phyloP scores from a whole-genome alignment of 2,329 filamentous ascomycete genomes.

The Leptographium wingfieldii region DNA sequence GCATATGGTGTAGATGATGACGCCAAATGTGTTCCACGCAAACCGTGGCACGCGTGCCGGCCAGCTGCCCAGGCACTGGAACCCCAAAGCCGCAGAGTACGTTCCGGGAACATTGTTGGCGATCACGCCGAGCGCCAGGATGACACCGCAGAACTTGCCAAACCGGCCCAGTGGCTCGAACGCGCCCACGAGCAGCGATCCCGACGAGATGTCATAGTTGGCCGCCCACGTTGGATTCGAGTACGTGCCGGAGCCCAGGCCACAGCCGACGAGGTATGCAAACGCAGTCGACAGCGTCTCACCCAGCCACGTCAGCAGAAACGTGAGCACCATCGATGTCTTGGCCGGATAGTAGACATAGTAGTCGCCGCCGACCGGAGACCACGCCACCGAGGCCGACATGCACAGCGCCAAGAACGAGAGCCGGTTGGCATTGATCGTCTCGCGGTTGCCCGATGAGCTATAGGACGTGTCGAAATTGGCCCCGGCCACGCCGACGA shows the following conservation, averaged over 20 bases:
- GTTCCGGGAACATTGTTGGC: conserved; percentile 54
- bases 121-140: conserved; percentile 51
- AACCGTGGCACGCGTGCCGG: conserved; percentile 46
- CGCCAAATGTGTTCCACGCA: conserved; percentile 50
- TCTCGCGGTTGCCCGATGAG: conserved; percentile 36
- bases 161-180: conserved; percentile 47
- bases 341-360: conserved; percentile 38
- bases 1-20: conserved; percentile 51
- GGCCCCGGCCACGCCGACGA: conserved; percentile 48
- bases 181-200: conserved; percentile 51
- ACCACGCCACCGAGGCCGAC: conserved; percentile 51
- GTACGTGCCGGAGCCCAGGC: conserved; percentile 44
- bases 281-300: conserved; percentile 47
- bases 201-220: conserved; percentile 46
- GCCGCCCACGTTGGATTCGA: conserved; percentile 38
- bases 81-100: conserved; percentile 54
- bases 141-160: conserved; percentile 53
- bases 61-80: conserved; percentile 50
- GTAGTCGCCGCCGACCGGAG: conserved; percentile 51
- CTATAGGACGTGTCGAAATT: conserved; percentile 42
- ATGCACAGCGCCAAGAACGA: conserved; percentile 60
- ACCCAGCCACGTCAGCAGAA: conserved; percentile 39
- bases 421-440: conserved; percentile 42
- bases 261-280: conserved; percentile 48
- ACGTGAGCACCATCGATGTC: conserved; percentile 26